phyloP scores from a whole-genome alignment of 2,329 filamentous ascomycete genomes.

The Incumbomyces lentus region DNA sequence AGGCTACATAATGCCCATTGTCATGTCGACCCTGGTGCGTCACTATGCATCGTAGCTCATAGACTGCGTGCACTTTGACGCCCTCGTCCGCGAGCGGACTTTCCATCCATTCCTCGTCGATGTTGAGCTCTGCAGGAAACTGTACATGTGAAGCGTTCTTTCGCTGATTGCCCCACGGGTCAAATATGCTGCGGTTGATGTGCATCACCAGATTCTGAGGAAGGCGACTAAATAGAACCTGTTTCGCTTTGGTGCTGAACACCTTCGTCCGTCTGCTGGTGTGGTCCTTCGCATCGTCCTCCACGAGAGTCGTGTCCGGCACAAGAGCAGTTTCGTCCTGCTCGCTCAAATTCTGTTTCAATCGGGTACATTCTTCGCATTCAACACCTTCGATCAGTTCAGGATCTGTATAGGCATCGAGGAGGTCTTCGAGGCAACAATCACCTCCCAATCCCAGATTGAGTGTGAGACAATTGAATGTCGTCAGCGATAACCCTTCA shows the following conservation, averaged over 20 bases:
- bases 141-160: conserved; percentile 75
- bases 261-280: conserved; percentile 56
- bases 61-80: conserved; percentile 38
- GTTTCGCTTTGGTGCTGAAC: conserved; percentile 75
- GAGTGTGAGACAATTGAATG: conserved; percentile 87
- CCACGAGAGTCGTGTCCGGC: background rate
- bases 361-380: conserved; percentile 72
- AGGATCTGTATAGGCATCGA: conserved; percentile 75
- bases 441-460: conserved; percentile 57
- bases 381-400: conserved; percentile 84
- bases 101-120: conserved; percentile 53
- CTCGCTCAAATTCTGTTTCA: conserved; percentile 2
- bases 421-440: conserved; percentile 65
- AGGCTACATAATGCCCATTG: conserved; percentile 92
- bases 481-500: conserved; percentile 78
- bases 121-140: conserved; percentile 64
- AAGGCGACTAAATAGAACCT: conserved; percentile 72
- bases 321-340: background rate
- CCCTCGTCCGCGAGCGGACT: conserved; percentile 28
- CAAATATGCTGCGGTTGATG: conserved; percentile 83
- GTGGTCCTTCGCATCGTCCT: conserved; percentile 53
- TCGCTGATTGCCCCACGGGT: conserved; percentile 64
- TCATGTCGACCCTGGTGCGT: conserved; percentile 87
- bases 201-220: conserved; percentile 76
- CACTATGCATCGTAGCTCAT: conserved; percentile 71